Percentiles rank a stretch among this genome's conserved stretches.
Conservation (phyloP, 805 yeast species). For the Candida schatavii region DNA sequence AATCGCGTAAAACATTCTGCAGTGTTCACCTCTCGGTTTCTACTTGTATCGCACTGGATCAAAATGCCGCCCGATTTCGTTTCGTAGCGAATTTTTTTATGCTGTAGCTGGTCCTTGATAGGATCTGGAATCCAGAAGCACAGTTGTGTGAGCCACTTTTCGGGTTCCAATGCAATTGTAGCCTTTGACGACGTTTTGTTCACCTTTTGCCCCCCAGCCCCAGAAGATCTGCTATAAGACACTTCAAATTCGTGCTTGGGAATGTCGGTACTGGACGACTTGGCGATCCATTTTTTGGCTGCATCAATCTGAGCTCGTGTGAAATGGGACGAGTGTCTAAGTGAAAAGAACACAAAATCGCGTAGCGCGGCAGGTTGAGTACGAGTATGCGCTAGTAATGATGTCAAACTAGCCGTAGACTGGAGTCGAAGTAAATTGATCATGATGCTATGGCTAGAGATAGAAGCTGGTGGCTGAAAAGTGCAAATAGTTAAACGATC, state of each 20-base stretch:
- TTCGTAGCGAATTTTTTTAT: conserved; percentile 47
- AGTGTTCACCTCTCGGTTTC: conserved; percentile 59
- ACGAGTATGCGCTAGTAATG: too few relatives aligned
- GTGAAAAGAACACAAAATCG: too few relatives aligned
- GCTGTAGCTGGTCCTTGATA: conserved; percentile 40
- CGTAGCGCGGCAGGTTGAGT: too few relatives aligned
- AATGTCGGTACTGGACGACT: conserved; percentile 27
- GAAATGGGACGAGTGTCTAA: conserved; percentile 4
- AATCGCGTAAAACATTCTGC: conserved; percentile 61
- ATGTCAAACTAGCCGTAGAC: too few relatives aligned
- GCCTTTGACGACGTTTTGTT: conserved; percentile 72
- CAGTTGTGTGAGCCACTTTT: conserved; percentile 41
- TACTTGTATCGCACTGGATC: conserved; percentile 56
- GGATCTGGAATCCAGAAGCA: conserved; percentile 60
- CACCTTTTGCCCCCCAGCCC: conserved; percentile 89
- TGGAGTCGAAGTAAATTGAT: too few relatives aligned
- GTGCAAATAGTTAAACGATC: too few relatives aligned
- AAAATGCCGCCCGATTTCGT: conserved; percentile 55
- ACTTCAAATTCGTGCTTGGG: conserved; percentile 47
- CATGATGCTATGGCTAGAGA: too few relatives aligned
- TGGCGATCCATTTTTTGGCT: conserved; percentile 44
- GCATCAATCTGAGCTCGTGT: conserved; percentile 22
- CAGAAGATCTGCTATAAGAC: conserved; percentile 60
- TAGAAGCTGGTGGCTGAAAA: too few relatives aligned
- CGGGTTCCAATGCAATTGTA: conserved; percentile 47